phyloP scores from a whole-genome alignment of 2,329 filamentous ascomycete species.

The Xylaria sp. region DNA sequence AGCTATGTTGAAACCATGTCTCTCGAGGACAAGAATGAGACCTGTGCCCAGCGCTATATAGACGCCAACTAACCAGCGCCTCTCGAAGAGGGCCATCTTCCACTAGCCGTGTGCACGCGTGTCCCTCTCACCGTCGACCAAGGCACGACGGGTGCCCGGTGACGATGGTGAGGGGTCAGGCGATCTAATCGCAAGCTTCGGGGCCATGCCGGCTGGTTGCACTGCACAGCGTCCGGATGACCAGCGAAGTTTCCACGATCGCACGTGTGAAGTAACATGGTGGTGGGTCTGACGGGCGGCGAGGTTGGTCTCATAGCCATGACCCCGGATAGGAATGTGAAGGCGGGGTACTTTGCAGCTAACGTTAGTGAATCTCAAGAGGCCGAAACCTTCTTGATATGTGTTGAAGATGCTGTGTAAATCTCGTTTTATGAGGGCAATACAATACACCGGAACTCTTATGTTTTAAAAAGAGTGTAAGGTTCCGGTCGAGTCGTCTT shows the following conservation, averaged over 20 bases:
- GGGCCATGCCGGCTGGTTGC: conserved; percentile 17
- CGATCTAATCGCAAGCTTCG: conserved; percentile 15
- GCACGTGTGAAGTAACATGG: conserved; percentile 1
- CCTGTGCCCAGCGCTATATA: conserved; percentile 14
- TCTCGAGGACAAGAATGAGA: neutral
- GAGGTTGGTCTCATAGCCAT: conserved; percentile 5
- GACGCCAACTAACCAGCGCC: neutral
- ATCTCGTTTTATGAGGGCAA: too few relatives aligned
- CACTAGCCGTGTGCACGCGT: conserved; percentile 7
- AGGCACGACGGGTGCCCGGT: neutral
- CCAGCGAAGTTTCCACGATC: conserved; percentile 6
- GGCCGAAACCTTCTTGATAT: conserved; percentile 2
- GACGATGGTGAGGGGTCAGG: conserved; percentile 12
- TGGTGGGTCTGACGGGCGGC: neutral
- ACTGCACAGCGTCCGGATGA: conserved; percentile 10
- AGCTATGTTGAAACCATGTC: neutral
- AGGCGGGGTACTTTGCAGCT: conserved; percentile 14
- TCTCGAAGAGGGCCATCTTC: neutral
- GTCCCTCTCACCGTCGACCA: conserved; percentile 4
- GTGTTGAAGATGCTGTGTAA: too few relatives aligned
- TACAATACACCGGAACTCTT: too few relatives aligned
- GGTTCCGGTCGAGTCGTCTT: too few relatives aligned
- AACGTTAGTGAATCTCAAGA: neutral
- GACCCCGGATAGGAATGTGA: neutral
- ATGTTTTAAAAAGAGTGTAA: too few relatives aligned